phyloP scores from a whole-genome alignment of 2,329 filamentous ascomycete genomes.

The Hymenoscyphus repandus region DNA sequence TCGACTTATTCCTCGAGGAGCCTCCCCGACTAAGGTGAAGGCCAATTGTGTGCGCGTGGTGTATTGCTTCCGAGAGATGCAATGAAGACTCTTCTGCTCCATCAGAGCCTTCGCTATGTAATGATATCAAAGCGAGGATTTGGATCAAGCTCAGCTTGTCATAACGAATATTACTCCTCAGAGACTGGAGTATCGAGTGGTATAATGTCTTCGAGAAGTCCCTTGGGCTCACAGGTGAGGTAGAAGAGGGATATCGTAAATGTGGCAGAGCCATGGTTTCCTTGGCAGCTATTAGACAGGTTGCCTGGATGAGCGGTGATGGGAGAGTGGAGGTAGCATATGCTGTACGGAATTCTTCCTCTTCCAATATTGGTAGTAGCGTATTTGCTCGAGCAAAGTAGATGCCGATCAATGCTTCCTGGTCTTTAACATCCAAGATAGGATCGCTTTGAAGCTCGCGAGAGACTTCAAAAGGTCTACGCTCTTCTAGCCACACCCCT shows the following conservation, averaged over 20 bases:
- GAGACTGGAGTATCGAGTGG: neutral
- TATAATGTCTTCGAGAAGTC: constrained; percentile 2
- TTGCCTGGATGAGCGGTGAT: neutral
- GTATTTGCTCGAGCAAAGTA: constrained; percentile 2
- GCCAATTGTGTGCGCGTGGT: constrained; percentile 5
- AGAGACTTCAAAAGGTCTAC: neutral
- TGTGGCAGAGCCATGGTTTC: neutral
- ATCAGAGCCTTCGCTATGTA: constrained; percentile 5
- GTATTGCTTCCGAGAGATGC: constrained; percentile 6
- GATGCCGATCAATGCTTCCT: constrained; percentile 1
- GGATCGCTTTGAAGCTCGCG: neutral
- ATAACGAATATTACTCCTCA: neutral
- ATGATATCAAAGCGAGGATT: constrained; percentile 3
- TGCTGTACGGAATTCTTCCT: neutral
- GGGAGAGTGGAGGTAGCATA: neutral
- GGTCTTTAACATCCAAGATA: neutral
- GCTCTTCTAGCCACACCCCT: constrained; percentile 3
- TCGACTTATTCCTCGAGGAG: neutral
- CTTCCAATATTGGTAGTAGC: neutral
- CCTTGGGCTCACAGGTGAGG: neutral
- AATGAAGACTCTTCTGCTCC: constrained; percentile 3
- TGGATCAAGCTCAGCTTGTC: constrained; percentile 1
- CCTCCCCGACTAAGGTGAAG: neutral
- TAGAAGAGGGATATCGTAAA: neutral
- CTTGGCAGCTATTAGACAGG: neutral